phyloP scores from a whole-genome alignment of 2,329 filamentous ascomycete genomes.

The Colletotrichum salicis region DNA sequence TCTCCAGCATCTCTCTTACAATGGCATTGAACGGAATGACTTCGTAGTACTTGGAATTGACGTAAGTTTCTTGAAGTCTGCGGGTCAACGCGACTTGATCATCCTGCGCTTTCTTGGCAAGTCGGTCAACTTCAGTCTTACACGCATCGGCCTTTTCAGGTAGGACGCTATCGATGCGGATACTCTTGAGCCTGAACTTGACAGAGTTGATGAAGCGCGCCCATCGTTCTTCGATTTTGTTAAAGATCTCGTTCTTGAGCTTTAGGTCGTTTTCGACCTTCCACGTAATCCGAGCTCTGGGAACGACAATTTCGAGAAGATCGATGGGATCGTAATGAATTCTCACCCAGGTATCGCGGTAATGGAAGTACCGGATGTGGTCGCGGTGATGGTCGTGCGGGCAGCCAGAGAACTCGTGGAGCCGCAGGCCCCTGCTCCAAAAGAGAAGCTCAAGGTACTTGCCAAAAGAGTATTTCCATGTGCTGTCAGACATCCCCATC shows the following conservation, averaged over 20 bases:
- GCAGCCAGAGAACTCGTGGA: constrained; percentile 76
- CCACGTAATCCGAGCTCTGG: constrained; percentile 91
- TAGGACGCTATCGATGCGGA: constrained; percentile 90
- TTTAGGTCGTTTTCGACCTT: constrained; percentile 94
- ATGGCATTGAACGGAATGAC: constrained; percentile 92
- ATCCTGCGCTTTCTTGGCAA: constrained; percentile 83
- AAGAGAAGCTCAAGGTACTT: constrained; percentile 99
- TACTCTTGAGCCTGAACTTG: constrained; percentile 82
- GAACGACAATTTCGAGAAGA: constrained; percentile 93
- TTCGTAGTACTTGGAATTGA: constrained; percentile 95
- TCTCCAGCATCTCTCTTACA: constrained; percentile 90
- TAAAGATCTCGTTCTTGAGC: constrained; percentile 92
- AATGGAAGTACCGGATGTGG: constrained; percentile 92
- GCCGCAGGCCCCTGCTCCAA: constrained; percentile 87
- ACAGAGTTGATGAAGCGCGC: constrained; percentile 90
- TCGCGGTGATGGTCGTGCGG: constrained; percentile 93
- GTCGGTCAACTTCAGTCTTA: constrained; percentile 80
- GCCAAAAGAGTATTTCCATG: constrained; percentile 98
- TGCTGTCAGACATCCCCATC: constrained; percentile 90
- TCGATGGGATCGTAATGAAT: constrained; percentile 95
- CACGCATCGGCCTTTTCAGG: constrained; percentile 88
- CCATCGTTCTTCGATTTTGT: constrained; percentile 82
- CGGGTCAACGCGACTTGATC: constrained; percentile 80
- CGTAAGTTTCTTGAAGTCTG: constrained; percentile 89
- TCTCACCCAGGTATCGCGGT: constrained; percentile 84